A percentile compares a stretch with the other conserved stretches of the same genome.
These are phyloP conservation scores for Cyclotella kingstonii DNA, from an alignment of 108 stramenopile genomes.

Conservation along the genomic window DNA sequence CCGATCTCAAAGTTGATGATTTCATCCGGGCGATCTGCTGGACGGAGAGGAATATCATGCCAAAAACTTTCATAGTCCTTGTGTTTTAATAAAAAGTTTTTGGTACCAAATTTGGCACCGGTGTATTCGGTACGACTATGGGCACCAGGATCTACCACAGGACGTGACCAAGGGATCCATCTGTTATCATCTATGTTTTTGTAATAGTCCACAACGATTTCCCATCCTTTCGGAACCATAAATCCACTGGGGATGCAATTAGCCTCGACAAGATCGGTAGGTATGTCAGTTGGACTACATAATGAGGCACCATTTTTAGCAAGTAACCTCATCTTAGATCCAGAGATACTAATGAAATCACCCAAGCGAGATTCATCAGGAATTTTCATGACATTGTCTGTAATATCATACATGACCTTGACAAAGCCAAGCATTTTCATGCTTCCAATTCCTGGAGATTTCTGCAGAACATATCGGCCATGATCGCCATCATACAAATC, in stretches of 20 bases:
- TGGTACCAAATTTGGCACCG: constrained; percentile 78
- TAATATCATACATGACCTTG: constrained; percentile 97
- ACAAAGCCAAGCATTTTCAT: constrained; percentile 97
- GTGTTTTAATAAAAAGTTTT: constrained; percentile 58
- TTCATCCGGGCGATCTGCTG: constrained; percentile 45
- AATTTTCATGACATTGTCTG: constrained; percentile 95
- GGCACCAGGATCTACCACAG: constrained; percentile 59
- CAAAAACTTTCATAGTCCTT: constrained; percentile 71
- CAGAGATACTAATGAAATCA: constrained; percentile 96
- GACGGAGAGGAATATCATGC: constrained; percentile 90
- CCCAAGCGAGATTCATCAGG: constrained; percentile 84
- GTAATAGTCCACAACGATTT: constrained; percentile 97
- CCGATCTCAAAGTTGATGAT: constrained; percentile 82
- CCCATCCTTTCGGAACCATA: constrained; percentile 99
- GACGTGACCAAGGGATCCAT: constrained; percentile 94
- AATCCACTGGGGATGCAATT: constrained; percentile 97
- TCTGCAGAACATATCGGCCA: constrained; percentile 94
- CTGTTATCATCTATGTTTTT: constrained; percentile 84
- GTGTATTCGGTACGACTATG: constrained; percentile 30
- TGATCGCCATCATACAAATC: constrained; percentile 98
- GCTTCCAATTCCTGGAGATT: constrained; percentile 90
- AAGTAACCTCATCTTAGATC: constrained; percentile 94
- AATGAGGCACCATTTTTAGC: constrained; percentile 94
- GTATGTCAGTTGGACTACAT: constrained; percentile 88
- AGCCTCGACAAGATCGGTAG: constrained; percentile 92